A percentile compares a stretch with the other conserved stretches of the same genome.
These are phyloP conservation scores for Trichocladium uniseriatum DNA, from an alignment of 495 filamentous ascomycete genomes.

Conservation along the genomic window DNA sequence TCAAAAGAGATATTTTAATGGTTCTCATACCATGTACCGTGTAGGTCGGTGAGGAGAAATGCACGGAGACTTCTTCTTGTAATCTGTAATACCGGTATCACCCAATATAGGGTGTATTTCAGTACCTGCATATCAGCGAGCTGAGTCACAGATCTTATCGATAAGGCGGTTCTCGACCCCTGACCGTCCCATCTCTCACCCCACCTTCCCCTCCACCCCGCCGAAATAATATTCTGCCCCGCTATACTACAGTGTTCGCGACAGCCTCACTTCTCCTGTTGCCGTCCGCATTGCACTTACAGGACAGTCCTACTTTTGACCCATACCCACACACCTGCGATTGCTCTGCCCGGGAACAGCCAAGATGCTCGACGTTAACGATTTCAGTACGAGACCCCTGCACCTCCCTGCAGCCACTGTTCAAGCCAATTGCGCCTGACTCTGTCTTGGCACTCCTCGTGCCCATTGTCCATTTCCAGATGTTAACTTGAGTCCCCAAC, in stretches of 20 bases:
- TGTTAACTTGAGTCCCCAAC: conserved; percentile 67
- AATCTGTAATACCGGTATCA: no score
- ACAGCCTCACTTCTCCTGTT: conserved; percentile 5
- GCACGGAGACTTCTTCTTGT: no score
- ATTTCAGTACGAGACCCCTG: conserved; percentile 24
- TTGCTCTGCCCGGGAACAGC: background rate
- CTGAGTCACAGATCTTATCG: background rate
- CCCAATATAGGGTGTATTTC: no score
- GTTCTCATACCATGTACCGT: no score
- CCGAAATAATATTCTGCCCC: conserved; percentile 28
- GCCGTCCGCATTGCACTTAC: no score
- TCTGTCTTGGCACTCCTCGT: conserved; percentile 2
- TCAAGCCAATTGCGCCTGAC: background rate
- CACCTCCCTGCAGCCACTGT: background rate
- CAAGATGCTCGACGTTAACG: conserved; percentile 33
- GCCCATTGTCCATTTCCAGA: conserved; percentile 19
- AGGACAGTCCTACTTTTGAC: no score
- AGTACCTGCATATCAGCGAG: no score
- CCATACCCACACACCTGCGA: background rate
- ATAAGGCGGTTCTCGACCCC: conserved; percentile 1
- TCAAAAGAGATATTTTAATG: no score
- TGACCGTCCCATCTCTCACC: conserved; percentile 16
- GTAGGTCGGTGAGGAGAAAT: no score
- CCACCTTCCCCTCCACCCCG: conserved; percentile 26
- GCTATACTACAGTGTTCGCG: conserved; percentile 20